Conservation (phyloP, 1,139 yeast genomes). For the Diutina neorugosa region DNA sequence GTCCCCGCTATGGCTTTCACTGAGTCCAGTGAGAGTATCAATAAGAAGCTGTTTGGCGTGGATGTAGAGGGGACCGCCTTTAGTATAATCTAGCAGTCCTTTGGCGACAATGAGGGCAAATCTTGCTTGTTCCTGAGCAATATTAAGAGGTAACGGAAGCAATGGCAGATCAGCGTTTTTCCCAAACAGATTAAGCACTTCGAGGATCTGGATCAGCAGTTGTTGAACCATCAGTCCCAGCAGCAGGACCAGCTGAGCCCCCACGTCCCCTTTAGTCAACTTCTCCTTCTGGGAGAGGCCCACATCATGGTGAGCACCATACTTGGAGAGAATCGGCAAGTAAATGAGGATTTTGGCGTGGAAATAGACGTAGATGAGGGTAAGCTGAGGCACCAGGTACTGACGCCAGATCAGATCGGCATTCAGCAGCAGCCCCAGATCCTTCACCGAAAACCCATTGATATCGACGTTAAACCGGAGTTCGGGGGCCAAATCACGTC, state of each 20-base stretch:
- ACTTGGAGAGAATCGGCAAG: slow-evolving; percentile 53
- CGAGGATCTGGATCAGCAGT: slow-evolving; percentile 55
- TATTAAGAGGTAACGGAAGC: slow-evolving; percentile 60
- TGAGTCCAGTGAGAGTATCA: slow-evolving; percentile 30
- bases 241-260: slow-evolving; percentile 17
- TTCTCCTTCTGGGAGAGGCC: slow-evolving; percentile 31
- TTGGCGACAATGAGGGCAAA: slow-evolving; percentile 62
- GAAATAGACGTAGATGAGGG: slow-evolving; percentile 56
- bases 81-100: slow-evolving; percentile 71
- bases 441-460: slow-evolving; percentile 41
- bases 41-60: slow-evolving; percentile 48
- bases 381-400: slow-evolving; percentile 39
- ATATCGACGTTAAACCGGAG: slow-evolving; percentile 57
- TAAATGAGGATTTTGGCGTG: slow-evolving; percentile 74
- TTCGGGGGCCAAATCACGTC: slow-evolving; percentile 51
- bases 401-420: slow-evolving; percentile 17
- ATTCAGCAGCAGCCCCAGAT: slow-evolving; percentile 10
- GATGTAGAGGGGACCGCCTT: slow-evolving; percentile 71
- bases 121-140: slow-evolving; percentile 58
- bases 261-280: slow-evolving; percentile 14
- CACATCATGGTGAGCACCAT: slow-evolving; percentile 33
- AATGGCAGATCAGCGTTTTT: slow-evolving; percentile 23
- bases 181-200: slow-evolving; percentile 40
- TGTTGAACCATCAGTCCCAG: slow-evolving; percentile 66
- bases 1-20: slow-evolving; percentile 37